Percentiles rank a stretch among this genome's conserved stretches.
Conservation (phyloP, 2,329 filamentous ascomycete species). For the Curvularia verruculosa region DNA sequence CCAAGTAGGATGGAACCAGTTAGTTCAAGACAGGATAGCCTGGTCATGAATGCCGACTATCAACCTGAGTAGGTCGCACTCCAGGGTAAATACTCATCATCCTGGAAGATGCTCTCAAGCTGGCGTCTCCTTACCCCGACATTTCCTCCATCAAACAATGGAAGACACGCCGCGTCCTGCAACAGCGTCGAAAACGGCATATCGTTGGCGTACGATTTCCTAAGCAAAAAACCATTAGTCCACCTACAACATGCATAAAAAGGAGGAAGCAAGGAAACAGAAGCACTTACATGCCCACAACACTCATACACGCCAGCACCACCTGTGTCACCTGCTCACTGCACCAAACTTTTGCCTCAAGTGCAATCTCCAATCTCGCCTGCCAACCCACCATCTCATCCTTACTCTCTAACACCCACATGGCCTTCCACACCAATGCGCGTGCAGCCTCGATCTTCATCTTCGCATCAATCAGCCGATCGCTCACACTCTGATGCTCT, state of each 20-base stretch:
- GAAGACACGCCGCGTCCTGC: constrained; percentile 89
- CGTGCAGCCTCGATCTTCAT: constrained; percentile 59
- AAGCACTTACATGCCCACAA: constrained; percentile 57
- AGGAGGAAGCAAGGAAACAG: constrained; percentile 15
- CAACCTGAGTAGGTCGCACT: constrained; percentile 24
- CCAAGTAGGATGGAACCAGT: background rate
- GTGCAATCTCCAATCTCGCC: constrained; percentile 53
- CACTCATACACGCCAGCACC: constrained; percentile 58
- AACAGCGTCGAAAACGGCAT: constrained; percentile 66
- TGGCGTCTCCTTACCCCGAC: constrained; percentile 59
- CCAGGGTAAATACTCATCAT: constrained; percentile 57
- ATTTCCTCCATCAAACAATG: constrained; percentile 71
- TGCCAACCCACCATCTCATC: constrained; percentile 47
- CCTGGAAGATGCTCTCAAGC: constrained; percentile 55
- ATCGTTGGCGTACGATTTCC: constrained; percentile 50
- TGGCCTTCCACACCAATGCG: constrained; percentile 60
- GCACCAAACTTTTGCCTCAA: constrained; percentile 60
- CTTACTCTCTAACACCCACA: constrained; percentile 52
- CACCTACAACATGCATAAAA: background rate
- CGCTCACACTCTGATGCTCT: constrained; percentile 58
- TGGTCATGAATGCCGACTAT: no score
- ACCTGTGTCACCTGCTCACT: constrained; percentile 58
- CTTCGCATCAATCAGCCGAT: constrained; percentile 60
- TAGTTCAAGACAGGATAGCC: background rate
- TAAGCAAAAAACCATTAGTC: constrained; percentile 5